phyloP scores from a whole-genome alignment of 306 rosid species.

The Fragaria nilgerrensis region DNA sequence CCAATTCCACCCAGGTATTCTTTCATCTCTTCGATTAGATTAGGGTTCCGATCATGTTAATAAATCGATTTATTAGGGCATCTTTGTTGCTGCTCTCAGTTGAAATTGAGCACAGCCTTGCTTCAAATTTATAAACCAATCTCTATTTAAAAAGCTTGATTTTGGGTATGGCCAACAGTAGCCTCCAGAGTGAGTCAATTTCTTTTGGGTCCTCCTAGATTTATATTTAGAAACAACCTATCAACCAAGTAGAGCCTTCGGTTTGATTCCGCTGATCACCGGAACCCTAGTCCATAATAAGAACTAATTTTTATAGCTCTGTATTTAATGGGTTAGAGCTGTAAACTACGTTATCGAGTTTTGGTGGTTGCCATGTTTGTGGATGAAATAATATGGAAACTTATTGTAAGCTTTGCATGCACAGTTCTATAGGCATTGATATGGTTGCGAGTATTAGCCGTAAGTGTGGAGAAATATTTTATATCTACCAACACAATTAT shows the following conservation, averaged over 20 bases:
- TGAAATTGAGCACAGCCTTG: not conserved
- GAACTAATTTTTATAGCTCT: not conserved
- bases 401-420: no score
- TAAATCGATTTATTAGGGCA: not conserved
- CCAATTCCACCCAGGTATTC: not conserved
- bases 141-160: not conserved
- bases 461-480: no score
- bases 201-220: not conserved
- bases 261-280: not conserved
- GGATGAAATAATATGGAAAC: no score
- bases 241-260: not conserved
- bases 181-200: not conserved
- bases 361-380: no score
- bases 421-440: not conserved
- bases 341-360: not conserved
- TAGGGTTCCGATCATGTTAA: not conserved
- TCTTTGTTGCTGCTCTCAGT: not conserved
- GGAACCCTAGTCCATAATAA: not conserved
- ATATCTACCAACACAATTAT: no score
- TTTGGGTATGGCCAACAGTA: not conserved
- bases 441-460: no score
- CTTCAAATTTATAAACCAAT: not conserved
- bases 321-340: not conserved
- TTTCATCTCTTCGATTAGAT: no score
- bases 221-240: not conserved